Evolutionary conservation across 169 alveolate genomes (phyloP).

Genomic region (Plasmodium vivax): DNA sequence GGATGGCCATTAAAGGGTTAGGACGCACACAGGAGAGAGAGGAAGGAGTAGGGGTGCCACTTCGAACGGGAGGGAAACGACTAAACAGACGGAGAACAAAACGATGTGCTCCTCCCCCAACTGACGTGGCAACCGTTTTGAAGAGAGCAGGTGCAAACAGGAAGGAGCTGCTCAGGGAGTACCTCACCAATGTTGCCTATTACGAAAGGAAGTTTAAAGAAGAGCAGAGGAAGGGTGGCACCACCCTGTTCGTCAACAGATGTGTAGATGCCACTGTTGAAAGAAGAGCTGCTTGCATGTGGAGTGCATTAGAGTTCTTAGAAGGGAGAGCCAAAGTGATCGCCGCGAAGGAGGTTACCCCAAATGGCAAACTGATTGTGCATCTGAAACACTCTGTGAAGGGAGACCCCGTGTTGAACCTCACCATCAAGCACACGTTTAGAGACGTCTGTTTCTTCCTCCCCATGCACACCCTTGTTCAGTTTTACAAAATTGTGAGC

Average conservation of each 20-base stretch:
- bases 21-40: not conserved
- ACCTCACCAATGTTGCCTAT: not conserved
- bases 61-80: not conserved
- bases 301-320: not conserved
- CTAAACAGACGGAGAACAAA: not conserved
- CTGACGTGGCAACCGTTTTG: not conserved
- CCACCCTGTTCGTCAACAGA: not conserved
- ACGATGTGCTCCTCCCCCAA: not conserved
- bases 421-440: not conserved
- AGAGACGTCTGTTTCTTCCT: not conserved
- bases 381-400: not conserved
- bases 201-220: not conserved
- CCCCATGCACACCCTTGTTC: conserved; percentile 1
- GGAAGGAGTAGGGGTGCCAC: not conserved
- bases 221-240: not conserved
- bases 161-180: not conserved
- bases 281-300: not conserved
- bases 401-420: not conserved
- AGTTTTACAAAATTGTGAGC: not conserved
- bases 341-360: not conserved
- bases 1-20: not conserved
- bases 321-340: not conserved
- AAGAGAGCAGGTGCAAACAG: not conserved
- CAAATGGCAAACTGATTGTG: not conserved
- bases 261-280: not conserved